A percentile compares a stretch with the other conserved stretches of the same genome.
Conservation (phyloP, 2,329 filamentous ascomycete species). For the Allantophomopsis lycopodina region DNA sequence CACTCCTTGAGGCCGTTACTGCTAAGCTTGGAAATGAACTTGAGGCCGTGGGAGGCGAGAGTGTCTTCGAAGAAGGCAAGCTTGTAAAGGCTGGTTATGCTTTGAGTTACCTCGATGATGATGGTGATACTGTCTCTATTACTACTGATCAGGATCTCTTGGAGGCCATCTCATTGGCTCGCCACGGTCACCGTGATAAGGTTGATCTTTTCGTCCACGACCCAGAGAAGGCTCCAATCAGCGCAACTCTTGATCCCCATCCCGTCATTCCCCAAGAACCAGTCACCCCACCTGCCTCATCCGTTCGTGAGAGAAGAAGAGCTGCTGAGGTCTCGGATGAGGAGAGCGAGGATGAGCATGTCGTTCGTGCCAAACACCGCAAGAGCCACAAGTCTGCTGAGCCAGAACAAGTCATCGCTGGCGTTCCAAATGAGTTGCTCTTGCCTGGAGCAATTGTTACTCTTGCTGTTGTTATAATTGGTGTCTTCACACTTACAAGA, state of each 20-base stretch:
- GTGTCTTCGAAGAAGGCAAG: constrained; percentile 65
- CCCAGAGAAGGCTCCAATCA: constrained; percentile 74
- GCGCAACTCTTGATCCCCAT: constrained; percentile 46
- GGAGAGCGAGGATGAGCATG: constrained; percentile 31
- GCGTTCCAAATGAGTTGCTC: constrained; percentile 86
- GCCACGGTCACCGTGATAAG: constrained; percentile 70
- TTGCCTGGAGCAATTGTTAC: constrained; percentile 90
- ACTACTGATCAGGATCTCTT: constrained; percentile 88
- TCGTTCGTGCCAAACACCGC: constrained; percentile 23
- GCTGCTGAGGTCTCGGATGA: constrained; percentile 41
- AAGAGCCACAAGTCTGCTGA: constrained; percentile 17
- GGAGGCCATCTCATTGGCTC: constrained; percentile 77
- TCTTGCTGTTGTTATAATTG: constrained; percentile 85
- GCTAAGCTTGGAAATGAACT: constrained; percentile 77
- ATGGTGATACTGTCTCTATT: constrained; percentile 92
- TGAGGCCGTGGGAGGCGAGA: constrained; percentile 70
- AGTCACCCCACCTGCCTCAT: constrained; percentile 33
- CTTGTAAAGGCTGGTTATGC: constrained; percentile 71
- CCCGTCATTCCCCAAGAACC: constrained; percentile 36
- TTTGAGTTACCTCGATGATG: constrained; percentile 90
- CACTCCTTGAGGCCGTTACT: constrained; percentile 64
- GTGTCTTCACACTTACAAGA: constrained; percentile 80
- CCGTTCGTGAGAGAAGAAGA: constrained; percentile 35
- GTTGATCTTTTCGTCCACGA: constrained; percentile 96
- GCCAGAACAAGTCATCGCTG: constrained; percentile 62